Evolutionary conservation across 306 rosid genomes (phyloP).

Genomic region (Albizia julibrissin): DNA sequence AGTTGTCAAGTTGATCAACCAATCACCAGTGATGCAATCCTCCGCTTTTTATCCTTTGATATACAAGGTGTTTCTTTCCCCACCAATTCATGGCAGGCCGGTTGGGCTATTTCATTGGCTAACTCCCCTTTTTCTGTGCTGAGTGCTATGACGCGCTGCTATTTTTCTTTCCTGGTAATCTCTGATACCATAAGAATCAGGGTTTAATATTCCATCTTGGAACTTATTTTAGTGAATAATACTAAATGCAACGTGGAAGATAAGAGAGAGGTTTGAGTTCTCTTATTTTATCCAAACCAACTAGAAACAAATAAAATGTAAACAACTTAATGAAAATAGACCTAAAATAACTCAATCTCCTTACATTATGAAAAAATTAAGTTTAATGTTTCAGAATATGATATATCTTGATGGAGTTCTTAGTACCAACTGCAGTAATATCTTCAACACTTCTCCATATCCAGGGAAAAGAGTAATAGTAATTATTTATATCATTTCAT

Average conservation of each 20-base stretch:
- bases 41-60: background rate
- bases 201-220: background rate
- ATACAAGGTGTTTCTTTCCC: background rate
- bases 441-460: constrained; percentile 25
- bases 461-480: constrained; percentile 29
- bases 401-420: constrained; percentile 20
- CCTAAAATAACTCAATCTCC: background rate
- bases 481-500: constrained; percentile 12
- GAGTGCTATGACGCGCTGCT: background rate
- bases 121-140: background rate
- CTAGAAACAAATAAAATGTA: background rate
- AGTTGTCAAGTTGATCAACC: background rate
- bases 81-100: background rate
- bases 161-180: background rate
- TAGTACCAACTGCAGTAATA: constrained; percentile 1
- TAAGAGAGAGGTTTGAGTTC: background rate
- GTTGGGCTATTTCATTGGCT: background rate
- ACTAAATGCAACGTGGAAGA: background rate
- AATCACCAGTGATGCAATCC: background rate
- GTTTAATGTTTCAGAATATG: background rate
- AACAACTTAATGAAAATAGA: background rate
- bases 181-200: background rate
- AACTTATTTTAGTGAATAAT: background rate
- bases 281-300: background rate
- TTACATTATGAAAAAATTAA: background rate